phyloP scores from a whole-genome alignment of 1,284 basidiomycete genomes.

The Puccinia novopanici region DNA sequence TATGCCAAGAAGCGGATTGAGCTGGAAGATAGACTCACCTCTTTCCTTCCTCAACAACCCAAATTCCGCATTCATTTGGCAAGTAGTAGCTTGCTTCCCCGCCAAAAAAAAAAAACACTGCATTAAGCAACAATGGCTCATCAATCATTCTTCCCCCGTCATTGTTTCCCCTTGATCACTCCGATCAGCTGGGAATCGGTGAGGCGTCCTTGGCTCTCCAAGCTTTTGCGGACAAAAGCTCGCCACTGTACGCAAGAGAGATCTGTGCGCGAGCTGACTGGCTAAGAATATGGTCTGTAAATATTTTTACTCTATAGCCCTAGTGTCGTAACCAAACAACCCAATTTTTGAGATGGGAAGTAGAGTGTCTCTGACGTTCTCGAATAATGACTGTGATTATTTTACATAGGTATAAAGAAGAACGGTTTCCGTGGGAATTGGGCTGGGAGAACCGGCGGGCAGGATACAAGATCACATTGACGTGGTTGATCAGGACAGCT shows the following conservation, averaged over 20 bases:
- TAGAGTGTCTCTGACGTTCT: not conserved
- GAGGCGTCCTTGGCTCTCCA: conserved; percentile 38
- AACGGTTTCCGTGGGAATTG: conserved; percentile 36
- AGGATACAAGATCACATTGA: conserved; percentile 21
- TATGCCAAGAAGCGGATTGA: conserved; percentile 23
- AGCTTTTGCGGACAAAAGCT: conserved; percentile 31
- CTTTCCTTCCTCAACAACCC: conserved; percentile 12
- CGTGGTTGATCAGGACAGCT: not conserved
- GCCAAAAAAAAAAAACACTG: not conserved
- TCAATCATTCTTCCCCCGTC: not conserved
- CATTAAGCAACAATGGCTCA: not conserved
- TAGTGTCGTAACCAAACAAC: not conserved
- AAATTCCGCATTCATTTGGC: conserved; percentile 35
- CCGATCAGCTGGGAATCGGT: conserved; percentile 22
- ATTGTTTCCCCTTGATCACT: too few relatives aligned
- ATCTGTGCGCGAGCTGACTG: conserved; percentile 35
- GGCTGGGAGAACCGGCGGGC: conserved; percentile 33
- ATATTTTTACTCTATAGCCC: not conserved
- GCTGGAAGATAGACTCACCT: conserved; percentile 26
- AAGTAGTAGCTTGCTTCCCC: not conserved
- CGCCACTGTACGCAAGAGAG: not conserved
- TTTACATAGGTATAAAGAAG: conserved; percentile 35
- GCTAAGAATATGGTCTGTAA: conserved; percentile 30
- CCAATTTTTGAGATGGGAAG: not conserved
- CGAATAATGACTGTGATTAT: not conserved